These are phyloP conservation scores for Metarhizium guizhouense DNA, from an alignment of 2,329 filamentous ascomycete species.

Conservation along the genomic window DNA sequence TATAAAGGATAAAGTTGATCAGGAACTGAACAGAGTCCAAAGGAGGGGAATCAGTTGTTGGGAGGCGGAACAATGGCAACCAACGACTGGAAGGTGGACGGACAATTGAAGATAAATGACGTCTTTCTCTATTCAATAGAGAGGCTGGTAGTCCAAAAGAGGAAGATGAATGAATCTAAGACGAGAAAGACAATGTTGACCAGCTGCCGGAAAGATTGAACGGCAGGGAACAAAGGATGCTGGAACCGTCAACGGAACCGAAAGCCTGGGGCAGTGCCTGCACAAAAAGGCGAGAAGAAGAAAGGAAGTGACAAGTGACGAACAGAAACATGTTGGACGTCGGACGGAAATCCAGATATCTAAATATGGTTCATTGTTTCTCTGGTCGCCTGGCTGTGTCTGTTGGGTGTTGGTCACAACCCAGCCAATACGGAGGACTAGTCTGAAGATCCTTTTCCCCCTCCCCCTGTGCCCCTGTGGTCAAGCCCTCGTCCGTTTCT, in stretches of 20 bases:
- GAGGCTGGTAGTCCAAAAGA: not conserved
- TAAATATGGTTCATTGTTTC: slow-evolving; percentile 10
- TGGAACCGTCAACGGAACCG: slow-evolving; percentile 4
- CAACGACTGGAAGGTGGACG: slow-evolving; percentile 1
- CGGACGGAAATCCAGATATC: slow-evolving; percentile 10
- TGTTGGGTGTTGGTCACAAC: not conserved
- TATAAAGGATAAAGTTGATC: not conserved
- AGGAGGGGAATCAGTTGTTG: not conserved
- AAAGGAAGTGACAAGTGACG: not conserved
- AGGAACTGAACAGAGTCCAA: not conserved
- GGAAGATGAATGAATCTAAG: slow-evolving; percentile 5
- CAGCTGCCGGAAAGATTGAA: slow-evolving; percentile 26
- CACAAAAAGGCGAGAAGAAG: slow-evolving; percentile 1
- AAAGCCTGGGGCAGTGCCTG: not conserved
- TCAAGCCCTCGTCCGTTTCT: not conserved
- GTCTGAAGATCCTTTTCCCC: not conserved
- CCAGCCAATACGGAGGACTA: too few species aligned
- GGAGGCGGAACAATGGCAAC: not conserved
- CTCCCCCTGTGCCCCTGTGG: not conserved
- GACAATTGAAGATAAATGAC: slow-evolving; percentile 8
- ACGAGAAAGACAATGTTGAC: slow-evolving; percentile 7
- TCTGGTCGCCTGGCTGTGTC: not conserved
- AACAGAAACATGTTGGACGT: slow-evolving; percentile 1
- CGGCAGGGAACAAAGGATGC: slow-evolving; percentile 9
- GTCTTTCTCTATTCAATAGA: slow-evolving; percentile 11